Base-by-base conservation (phyloP, 2,329 filamentous ascomycete species). In the Orbilia brochopaga region DNA sequence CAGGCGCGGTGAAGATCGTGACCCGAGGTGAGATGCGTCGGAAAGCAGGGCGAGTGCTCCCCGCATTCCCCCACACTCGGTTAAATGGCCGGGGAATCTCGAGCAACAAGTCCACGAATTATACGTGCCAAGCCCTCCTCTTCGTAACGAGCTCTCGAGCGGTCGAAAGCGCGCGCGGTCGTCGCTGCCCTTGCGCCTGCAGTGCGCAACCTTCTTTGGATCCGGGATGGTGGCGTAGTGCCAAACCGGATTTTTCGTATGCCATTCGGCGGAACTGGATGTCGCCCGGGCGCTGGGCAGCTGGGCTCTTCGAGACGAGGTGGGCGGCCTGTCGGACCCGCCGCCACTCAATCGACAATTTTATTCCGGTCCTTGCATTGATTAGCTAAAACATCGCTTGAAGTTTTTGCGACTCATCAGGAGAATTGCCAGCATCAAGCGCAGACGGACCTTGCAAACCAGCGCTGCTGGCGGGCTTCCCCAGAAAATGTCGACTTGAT, bases 41-140 rank as follows among this genome's bases (percentile, higher is more conserved):
- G 48, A 19, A 27, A 37, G 23, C 30, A 58, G 65, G 57, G 30
- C 57, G 56, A 62, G 57, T 69, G 40, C 30, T 51, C 52, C 65
- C 65, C 65, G 37, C 65, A 58, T 53, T n/a, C 61, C 65, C 58
- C 65, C 65, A 63, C 65, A 63, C 27, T 62, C 58, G 53, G 58
- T 46, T 62, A 44, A 52, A 59, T 30, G 56, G 52, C 52, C 64
- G 64, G 65, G 65, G 46, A 63, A 63, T 69, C 58, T 69, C 52
- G 59, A 54, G 58, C 19, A 57, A 24, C 32, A 69, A 69, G 27
- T 69, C 65, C 65, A 69, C 65, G 51, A 69, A 69, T 69, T 52
- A 46, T 46, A 57, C 37, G 58, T 44, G 58, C 65, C 65, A 69
- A 69, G 65, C n/a, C 46, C 37, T 13, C 11, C 37, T 42, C n/a